Evolutionary conservation across 805 yeast genomes (phyloP), one percentile per base, ranked within the genome.

Genomic region (Spathaspora sp.): DNA sequence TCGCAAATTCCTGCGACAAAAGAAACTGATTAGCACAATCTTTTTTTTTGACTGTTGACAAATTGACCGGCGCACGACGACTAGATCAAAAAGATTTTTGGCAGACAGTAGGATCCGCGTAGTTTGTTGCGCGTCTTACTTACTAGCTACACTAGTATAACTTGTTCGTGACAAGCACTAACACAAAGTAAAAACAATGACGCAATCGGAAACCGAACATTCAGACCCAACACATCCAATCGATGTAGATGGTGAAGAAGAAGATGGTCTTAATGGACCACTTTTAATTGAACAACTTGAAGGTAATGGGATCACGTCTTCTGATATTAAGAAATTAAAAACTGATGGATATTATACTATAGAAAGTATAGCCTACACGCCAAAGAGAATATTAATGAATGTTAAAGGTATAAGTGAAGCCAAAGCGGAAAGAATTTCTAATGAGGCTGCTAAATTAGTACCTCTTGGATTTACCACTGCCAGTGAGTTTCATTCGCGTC

Each of bases 401-500:
- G 87, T 94, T 40, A 91, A 89, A 66, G 99, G 99, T 44, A 91
- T 94, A 35, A 87, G 96, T 10, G 99, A 94, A 64, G 93, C 93
- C 49, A 94, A 94, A 66, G 97, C 97, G 0, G 97, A 90, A 60
- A 83, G 84, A 58, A 73, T 94, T 48, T 73, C 92, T 48, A 78
- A 77, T 43, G 97, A 89, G 60, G 97, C 98, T 0, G 80, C 93
- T 40, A 85, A 87, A 60, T 72, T 85, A 46, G 97, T 93, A 2
- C 97, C 97, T 7, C 81, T 94, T 85, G 99, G 99, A 0, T 94
- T 94, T 73, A 93, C 97, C 19, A 93, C 98, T 0, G 99, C 98
- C 2, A 86, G 96, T 1, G 97, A 91, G 66, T 90, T 89, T 66
- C 97, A 91, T 67, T 82, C 85, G 60, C 80, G 97, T 61, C 79